Evolutionary conservation across 139 green algal genomes (phyloP).

Genomic region (Chlorella sp.): DNA sequence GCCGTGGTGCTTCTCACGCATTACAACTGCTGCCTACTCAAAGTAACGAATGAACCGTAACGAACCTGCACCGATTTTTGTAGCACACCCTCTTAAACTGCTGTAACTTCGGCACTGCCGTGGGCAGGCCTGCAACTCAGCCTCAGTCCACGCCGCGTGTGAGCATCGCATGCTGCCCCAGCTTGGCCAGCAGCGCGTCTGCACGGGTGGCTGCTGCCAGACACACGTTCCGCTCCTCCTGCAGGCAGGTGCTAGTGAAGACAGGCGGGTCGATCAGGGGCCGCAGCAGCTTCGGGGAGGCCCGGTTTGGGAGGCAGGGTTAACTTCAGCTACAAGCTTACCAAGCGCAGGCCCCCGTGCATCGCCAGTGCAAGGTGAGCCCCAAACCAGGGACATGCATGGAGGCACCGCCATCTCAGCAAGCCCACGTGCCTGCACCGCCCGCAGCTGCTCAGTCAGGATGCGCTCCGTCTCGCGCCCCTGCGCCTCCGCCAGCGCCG

Average conservation of each 20-base stretch:
- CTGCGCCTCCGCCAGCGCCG: slow-evolving; percentile 23
- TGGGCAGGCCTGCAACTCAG: not conserved
- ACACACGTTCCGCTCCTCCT: slow-evolving; percentile 36
- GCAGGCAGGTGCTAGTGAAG: too few relatives aligned
- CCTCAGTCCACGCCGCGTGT: not conserved
- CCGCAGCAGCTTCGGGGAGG: too few relatives aligned
- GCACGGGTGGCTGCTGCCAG: slow-evolving; percentile 32
- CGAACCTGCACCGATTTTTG: not conserved
- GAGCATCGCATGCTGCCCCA: slow-evolving; percentile 1
- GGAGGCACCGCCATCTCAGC: too few relatives aligned
- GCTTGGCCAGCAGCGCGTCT: slow-evolving; percentile 21
- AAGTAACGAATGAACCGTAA: not conserved
- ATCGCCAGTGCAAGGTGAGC: too few relatives aligned
- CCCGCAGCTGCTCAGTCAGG: slow-evolving; percentile 28
- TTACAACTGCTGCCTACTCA: too few relatives aligned
- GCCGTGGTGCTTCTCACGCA: too few relatives aligned
- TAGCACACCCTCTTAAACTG: not conserved
- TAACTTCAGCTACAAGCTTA: too few relatives aligned
- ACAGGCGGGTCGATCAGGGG: too few relatives aligned
- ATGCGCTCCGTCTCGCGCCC: slow-evolving; percentile 18
- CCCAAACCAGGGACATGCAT: too few relatives aligned
- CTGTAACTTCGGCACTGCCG: not conserved
- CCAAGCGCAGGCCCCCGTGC: too few relatives aligned
- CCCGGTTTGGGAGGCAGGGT: too few relatives aligned
- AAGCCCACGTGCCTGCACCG: not conserved